Evolutionary conservation across 768 basidiomycete species (phyloP), one percentile per base, ranked within the genome.

Genomic region (Mycena vulgaris): DNA sequence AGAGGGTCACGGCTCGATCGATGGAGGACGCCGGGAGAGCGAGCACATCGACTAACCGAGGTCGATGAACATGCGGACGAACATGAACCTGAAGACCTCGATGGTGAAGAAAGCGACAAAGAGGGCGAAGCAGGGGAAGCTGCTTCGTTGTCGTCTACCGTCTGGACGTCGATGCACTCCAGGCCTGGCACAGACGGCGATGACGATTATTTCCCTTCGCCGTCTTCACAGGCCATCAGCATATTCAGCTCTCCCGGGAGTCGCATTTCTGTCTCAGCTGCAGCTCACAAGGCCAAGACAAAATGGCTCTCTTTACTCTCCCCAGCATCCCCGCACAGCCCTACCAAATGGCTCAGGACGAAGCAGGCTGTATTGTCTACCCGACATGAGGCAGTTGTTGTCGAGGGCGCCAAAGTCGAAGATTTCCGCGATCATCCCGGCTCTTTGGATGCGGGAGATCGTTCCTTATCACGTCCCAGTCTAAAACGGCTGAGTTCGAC

Each of bases 271-370:
- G 66, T 87, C 27, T 75, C 79, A 13, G 61, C 78, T 23, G 84
- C 85, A n/a, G 88, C 85, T 10, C 83, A 85, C 57, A 89, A 86
- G 72, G 89, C 87, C 31, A 91, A 90, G 73, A 77, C 83, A 45
- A 89, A 87, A 75, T 90, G 88, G 87, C 75, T 88, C 27, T 70
- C 87, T 0, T 70, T 91, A 28, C 74, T 89, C 27, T 83, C 84
- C 5, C 80, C 84, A 8, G 40, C 78, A 5, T 62, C 85, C 8
- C 82, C 80, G 27, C 71, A 75, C 5, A 79, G 75, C 42, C 78
- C 81, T 42, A 65, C 76, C 14, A 80, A 78, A 67, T 80, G 80
- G 80, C 57, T 79, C 45, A 78, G 73, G 70, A 66, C 77, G 63
- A 78, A 77, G 73, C 66, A 61, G 25, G 30, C 60, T 30, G 23